Percentiles rank a stretch among this genome's conserved stretches.
These are phyloP conservation scores for Fraxinus sp. DNA, from an alignment of 305 asterid species.

Conservation along the genomic window DNA sequence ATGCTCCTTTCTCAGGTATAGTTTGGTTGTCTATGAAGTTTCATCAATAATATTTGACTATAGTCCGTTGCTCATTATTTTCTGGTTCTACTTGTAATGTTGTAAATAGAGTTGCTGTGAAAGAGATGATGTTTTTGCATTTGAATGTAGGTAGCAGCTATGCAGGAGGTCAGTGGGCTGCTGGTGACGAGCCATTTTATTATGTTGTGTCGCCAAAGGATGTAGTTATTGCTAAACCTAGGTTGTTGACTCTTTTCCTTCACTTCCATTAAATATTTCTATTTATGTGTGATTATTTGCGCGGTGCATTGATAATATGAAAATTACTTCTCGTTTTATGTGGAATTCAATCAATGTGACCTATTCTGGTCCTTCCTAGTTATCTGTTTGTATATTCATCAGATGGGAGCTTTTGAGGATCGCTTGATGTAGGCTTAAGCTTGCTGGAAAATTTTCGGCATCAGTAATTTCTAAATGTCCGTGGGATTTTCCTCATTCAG, in stretches of 20 bases:
- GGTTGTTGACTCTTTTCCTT: constrained; percentile 49
- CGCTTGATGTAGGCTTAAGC: background rate
- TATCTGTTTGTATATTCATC: background rate
- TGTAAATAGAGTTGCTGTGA: constrained; percentile 23
- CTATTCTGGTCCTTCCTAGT: background rate
- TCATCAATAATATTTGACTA: background rate
- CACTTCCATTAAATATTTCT: constrained; percentile 14
- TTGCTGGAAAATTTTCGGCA: background rate
- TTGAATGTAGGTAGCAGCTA: constrained; percentile 79
- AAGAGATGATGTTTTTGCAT: constrained; percentile 27
- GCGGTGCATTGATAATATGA: background rate
- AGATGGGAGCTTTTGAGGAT: background rate
- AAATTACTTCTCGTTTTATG: constrained; percentile 11
- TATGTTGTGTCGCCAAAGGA: constrained; percentile 96
- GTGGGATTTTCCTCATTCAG: constrained; percentile 6
- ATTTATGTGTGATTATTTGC: constrained; percentile 17
- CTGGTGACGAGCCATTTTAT: constrained; percentile 93
- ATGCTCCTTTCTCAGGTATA: constrained; percentile 95
- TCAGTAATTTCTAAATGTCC: background rate
- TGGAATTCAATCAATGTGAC: background rate
- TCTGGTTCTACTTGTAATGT: constrained; percentile 19
- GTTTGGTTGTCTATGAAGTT: constrained; percentile 21
- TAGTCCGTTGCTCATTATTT: constrained; percentile 10
- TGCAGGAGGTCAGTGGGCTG: constrained; percentile 99
- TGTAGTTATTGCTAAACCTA: constrained; percentile 95